Base-by-base conservation (phyloP, 345 rosid genomes). In the Eucalyptus marginata region DNA sequence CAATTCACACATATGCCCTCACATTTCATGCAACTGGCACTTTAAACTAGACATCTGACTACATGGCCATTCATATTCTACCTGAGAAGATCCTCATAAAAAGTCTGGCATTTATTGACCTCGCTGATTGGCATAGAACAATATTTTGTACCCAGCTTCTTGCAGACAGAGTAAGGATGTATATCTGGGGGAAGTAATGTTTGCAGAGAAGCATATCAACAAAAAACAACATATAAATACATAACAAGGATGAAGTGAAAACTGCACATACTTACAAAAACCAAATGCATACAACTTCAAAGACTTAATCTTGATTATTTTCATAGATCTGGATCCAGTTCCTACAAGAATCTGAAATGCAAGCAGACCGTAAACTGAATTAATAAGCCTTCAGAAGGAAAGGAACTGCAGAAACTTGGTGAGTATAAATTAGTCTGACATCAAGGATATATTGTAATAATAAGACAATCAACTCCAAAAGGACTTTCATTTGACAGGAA, bases 51-150 rank as follows among this genome's bases (percentile, higher is more conserved):
- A 49, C 33, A 88, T 25, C 44, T 64, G 49, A 66, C 86, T 56
- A 56, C 31, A 54, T 49, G 80, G 52, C 50, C 47, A 54, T 44
- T 54, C 83, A 40, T 71, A 71, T 49, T 47, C 87, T 94, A 95
- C 99, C 98, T 96, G 90, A 97, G 98, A 92, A 97, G 99, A 92
- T 96, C 99, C 91, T 94, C 89, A 90, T 96, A 97, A 90, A 97
- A 94, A 44, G 93, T 94, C 40, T 88, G 90, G 58, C 92, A 79
- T 89, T 92, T 94, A 86, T 91, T 93, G 87, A 96, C 92, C 90
- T 96, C 96, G 89, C 62, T 91, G 4, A 88, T 89, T 76, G 97
- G 92, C 87, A 95, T 12, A 87, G 97, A 94, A 50, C 95, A 94
- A 93, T 96, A 97, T 90, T 95, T 97, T 49, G 91, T 90, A 86